Percentiles rank a stretch among this genome's conserved stretches.
Conservation (phyloP, 345 rosid species). For the Populus davidiana region DNA sequence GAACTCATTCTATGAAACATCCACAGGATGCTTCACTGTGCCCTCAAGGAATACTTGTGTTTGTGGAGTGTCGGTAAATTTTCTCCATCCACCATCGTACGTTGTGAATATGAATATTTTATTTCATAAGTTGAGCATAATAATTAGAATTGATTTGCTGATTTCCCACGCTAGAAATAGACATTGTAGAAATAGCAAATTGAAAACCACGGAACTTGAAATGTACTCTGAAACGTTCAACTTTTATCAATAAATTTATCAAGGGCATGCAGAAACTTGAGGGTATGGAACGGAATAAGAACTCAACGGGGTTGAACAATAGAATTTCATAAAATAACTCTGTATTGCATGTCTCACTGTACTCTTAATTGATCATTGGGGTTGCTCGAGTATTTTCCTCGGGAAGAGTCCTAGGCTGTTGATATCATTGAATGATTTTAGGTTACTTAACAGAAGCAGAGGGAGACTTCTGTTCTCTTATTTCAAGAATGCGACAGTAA, state of each 20-base stretch:
- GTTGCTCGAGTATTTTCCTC: background rate
- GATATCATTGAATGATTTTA: background rate
- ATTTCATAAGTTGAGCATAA: background rate
- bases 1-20: constrained; percentile 54
- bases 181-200: background rate
- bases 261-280: background rate
- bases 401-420: background rate
- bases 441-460: background rate
- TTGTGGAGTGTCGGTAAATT: constrained; percentile 52
- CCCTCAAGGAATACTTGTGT: constrained; percentile 70
- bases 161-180: background rate
- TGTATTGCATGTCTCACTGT: background rate
- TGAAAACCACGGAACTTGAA: background rate
- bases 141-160: background rate
- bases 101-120: background rate
- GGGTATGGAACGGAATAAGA: background rate
- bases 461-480: background rate
- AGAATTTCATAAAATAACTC: background rate
- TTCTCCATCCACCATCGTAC: constrained; percentile 4
- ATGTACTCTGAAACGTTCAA: background rate
- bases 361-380: background rate
- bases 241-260: background rate
- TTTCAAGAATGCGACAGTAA: too few relatives aligned
- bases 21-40: constrained; percentile 52
- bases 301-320: background rate